Evolutionary conservation across 176 grass and related monocot species (phyloP).

Genomic region (Melocanna baccifera): DNA sequence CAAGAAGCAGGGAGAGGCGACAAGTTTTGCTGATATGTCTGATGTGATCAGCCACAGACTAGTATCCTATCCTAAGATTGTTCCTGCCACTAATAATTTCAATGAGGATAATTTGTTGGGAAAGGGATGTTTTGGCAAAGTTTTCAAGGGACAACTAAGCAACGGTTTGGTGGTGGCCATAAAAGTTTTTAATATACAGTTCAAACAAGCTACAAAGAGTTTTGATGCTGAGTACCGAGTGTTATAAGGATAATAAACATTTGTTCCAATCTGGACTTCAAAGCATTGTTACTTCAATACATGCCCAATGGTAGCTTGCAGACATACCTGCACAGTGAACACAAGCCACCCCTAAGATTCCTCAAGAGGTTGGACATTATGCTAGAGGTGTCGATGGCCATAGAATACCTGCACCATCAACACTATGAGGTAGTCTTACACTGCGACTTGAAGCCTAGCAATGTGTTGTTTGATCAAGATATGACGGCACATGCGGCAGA

Average conservation of each 20-base stretch:
- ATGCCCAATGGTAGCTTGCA: neutral
- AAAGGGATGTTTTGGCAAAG: neutral
- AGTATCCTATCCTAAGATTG: neutral
- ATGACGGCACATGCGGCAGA: conserved; percentile 32
- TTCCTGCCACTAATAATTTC: neutral
- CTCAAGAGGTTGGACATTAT: neutral
- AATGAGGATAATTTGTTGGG: neutral
- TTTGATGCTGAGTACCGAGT: neutral
- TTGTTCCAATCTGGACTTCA: neutral
- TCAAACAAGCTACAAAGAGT: neutral
- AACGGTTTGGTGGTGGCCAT: neutral
- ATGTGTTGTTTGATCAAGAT: neutral
- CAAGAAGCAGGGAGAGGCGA: neutral
- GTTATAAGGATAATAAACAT: neutral
- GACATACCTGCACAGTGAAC: neutral
- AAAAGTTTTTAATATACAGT: neutral
- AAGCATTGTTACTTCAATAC: neutral
- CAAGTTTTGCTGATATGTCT: neutral
- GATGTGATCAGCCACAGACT: neutral
- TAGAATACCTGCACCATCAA: neutral
- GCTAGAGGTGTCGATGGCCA: neutral
- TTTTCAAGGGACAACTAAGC: neutral
- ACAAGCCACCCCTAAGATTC: neutral
- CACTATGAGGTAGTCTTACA: neutral
- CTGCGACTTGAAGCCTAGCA: neutral